These are phyloP conservation scores for Ustilago loliicola DNA, from an alignment of 1,284 basidiomycete species.

Conservation along the genomic window DNA sequence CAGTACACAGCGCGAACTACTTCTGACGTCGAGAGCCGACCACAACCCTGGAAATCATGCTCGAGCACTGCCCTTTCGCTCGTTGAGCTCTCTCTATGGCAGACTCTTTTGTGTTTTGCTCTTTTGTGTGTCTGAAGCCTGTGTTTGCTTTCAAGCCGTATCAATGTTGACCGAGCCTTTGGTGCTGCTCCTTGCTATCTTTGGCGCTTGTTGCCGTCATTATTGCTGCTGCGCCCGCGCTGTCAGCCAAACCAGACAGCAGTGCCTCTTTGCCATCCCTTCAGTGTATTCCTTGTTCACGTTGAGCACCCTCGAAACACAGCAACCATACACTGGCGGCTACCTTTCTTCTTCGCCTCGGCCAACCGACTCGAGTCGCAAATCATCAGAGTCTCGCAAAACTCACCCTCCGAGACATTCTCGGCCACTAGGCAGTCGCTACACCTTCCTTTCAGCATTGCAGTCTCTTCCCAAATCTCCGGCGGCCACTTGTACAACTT, in stretches of 20 bases:
- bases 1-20: not conserved
- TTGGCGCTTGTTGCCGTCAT: constrained; percentile 12
- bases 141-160: not conserved
- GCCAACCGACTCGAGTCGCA: not conserved
- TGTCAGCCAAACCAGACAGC: not conserved
- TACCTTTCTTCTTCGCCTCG: not conserved
- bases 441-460: not conserved
- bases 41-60: constrained; percentile 9
- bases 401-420: not conserved
- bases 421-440: not conserved
- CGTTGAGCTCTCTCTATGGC: not conserved
- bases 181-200: constrained; percentile 11
- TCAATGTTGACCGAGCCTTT: not conserved
- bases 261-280: not conserved
- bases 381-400: constrained; percentile 10
- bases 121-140: not conserved
- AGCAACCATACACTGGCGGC: not conserved
- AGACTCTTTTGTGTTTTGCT: not conserved
- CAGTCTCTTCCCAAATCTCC: not conserved
- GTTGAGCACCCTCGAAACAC: not conserved
- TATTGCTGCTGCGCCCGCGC: constrained; percentile 1
- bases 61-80: not conserved
- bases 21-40: not conserved
- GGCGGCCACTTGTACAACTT: not conserved
- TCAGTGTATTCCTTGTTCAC: not conserved